Base-by-base conservation (phyloP, 805 yeast genomes). In the Suhomyces faveliae region DNA sequence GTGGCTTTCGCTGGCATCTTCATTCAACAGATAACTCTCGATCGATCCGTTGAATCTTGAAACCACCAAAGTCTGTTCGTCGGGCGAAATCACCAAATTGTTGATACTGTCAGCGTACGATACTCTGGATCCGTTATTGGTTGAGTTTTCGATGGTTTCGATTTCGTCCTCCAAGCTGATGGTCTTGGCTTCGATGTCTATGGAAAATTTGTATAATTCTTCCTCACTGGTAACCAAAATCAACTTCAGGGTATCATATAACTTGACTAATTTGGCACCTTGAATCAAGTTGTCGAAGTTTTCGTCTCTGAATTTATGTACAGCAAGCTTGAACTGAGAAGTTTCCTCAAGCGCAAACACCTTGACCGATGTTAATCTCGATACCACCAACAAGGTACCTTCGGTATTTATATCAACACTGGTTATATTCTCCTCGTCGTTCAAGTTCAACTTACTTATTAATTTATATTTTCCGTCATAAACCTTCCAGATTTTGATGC, bases 401-500 rank as follows among this genome's bases (percentile, higher is more conserved):
- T 81, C 81, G 19, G 77, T 75, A 15, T 89, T 85, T 35, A 91
- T 62, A 8, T 81, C 74, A 50, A 86, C 89, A 29, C 78, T 68
- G 1, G 89, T 71, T 43, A 94, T 84, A 66, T 87, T 87, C 53
- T 89, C 97, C 25, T 87, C 96, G 53, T 85, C 94, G 41, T 81
- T 74, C 49, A 85, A 68, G 2, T 78, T 70, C 57, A 88, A 61
- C 66, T 87, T 87, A 45, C 87, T 74, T 2, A 87, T 82, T 49
- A 90, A 64, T 49, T 78, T 79, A 59, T 78, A 81, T 13, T 77
- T 71, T 40, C 66, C 67, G 15, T 66, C 63, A 19, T 67, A 69
- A 15, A 89, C 59, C 51, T 68, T 71, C 98, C 98, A 94, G 9
- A 94, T 74, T 61, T 89, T 89, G 37, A 92, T 79, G 3, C 78